phyloP scores from a whole-genome alignment of 2,329 filamentous ascomycete genomes.

The Corinectria fuckeliana region DNA sequence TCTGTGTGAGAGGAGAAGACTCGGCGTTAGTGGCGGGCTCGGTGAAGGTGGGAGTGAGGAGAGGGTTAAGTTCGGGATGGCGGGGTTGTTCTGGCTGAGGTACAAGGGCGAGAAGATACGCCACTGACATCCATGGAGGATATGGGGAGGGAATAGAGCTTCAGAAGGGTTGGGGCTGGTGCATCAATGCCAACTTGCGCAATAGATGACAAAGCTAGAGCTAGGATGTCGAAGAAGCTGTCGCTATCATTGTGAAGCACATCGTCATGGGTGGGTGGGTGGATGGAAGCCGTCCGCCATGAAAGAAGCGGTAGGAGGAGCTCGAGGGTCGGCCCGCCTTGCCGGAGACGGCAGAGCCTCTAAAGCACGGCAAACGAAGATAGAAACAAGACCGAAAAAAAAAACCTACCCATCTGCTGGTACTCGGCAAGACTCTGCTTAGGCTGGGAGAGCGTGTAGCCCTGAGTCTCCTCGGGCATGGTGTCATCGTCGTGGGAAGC shows the following conservation, averaged over 20 bases:
- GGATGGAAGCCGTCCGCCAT: slow-evolving; percentile 2
- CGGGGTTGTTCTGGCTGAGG: slow-evolving; percentile 11
- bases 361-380: not conserved
- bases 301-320: not conserved
- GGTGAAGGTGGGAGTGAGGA: not conserved
- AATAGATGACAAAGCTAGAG: not conserved
- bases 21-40: slow-evolving; percentile 26
- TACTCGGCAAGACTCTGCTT: slow-evolving; percentile 98
- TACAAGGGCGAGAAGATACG: not conserved
- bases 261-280: slow-evolving; percentile 1
- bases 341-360: slow-evolving; percentile 23
- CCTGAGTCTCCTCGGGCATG: slow-evolving; percentile 85
- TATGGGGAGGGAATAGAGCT: not conserved
- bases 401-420: slow-evolving; percentile 81
- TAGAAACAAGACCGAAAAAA: no score
- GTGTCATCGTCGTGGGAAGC: slow-evolving; percentile 79
- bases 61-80: slow-evolving; percentile 1
- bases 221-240: not conserved
- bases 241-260: not conserved
- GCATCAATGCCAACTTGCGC: not conserved
- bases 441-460: slow-evolving; percentile 95
- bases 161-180: not conserved
- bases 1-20: slow-evolving; percentile 49
- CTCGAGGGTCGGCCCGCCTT: slow-evolving; percentile 13
- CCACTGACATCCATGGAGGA: not conserved